Evolutionary conservation across 2,329 filamentous ascomycete genomes (phyloP).

Genomic region (Xylariales sp.): DNA sequence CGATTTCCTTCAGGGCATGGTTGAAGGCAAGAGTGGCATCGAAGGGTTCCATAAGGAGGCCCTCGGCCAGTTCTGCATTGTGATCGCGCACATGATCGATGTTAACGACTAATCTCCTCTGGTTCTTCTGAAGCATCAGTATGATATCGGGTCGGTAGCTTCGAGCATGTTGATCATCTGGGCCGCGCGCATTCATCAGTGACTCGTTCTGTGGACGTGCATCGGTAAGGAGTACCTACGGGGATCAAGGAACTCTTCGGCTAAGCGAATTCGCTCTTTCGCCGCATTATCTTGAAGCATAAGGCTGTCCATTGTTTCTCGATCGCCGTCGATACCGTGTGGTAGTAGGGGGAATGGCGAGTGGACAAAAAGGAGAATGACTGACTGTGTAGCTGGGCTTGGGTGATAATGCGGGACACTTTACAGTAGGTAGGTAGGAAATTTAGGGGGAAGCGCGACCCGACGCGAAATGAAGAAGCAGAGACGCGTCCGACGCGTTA

Average conservation of each 20-base stretch:
- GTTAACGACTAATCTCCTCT: constrained; percentile 64
- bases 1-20: constrained; percentile 80
- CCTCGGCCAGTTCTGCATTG: constrained; percentile 72
- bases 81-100: constrained; percentile 90
- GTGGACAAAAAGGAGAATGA: not conserved
- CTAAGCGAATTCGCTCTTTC: constrained; percentile 76
- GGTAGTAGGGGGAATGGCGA: not conserved
- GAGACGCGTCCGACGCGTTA: not conserved
- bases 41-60: constrained; percentile 79
- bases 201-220: constrained; percentile 9
- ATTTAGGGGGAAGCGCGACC: not conserved
- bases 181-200: constrained; percentile 20
- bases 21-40: constrained; percentile 88
- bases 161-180: constrained; percentile 49
- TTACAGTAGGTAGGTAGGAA: too few species aligned
- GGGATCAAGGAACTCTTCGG: constrained; percentile 91
- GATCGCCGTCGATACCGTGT: not conserved
- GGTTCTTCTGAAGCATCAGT: constrained; percentile 64
- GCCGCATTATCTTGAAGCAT: constrained; percentile 81
- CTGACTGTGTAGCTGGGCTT: not conserved
- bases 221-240: constrained; percentile 51
- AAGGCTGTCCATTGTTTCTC: constrained; percentile 60
- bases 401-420: not conserved
- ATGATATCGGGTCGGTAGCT: constrained; percentile 91
- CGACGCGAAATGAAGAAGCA: too few species aligned